Evolutionary conservation across 768 basidiomycete genomes (phyloP).

Genomic region (Russula earlei): DNA sequence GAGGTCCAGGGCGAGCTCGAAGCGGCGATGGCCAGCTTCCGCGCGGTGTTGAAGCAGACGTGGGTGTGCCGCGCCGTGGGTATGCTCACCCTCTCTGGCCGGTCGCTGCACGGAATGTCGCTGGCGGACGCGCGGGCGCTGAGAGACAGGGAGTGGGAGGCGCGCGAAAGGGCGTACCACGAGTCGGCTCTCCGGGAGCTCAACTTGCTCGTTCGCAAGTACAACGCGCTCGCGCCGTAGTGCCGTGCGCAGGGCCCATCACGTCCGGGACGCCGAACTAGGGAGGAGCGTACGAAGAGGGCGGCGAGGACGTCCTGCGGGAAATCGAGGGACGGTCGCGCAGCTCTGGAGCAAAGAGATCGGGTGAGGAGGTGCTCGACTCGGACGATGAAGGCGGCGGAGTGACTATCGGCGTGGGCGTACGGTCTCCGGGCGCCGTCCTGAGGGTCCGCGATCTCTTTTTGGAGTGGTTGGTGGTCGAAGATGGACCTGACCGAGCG

Average conservation of each 20-base stretch:
- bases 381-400: constrained; percentile 5
- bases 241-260: constrained; percentile 56
- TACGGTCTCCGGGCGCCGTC: neutral
- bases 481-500: neutral
- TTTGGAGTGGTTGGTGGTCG: neutral
- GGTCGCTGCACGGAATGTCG: constrained; percentile 31
- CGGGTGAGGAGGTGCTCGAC: no score
- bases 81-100: constrained; percentile 38
- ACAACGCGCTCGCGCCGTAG: constrained; percentile 77
- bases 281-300: constrained; percentile 41
- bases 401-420: neutral
- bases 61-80: constrained; percentile 73
- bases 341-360: neutral
- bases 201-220: constrained; percentile 66
- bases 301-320: constrained; percentile 42
- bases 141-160: constrained; percentile 64
- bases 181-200: constrained; percentile 58
- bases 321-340: constrained; percentile 30
- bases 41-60: constrained; percentile 50
- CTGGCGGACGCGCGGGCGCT: constrained; percentile 33
- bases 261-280: constrained; percentile 50
- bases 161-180: constrained; percentile 57
- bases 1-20: constrained; percentile 76
- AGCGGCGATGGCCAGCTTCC: constrained; percentile 47
- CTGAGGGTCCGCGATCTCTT: constrained; percentile 1